phyloP scores from a whole-genome alignment of 768 basidiomycete species.

The Lyophyllum semitale region DNA sequence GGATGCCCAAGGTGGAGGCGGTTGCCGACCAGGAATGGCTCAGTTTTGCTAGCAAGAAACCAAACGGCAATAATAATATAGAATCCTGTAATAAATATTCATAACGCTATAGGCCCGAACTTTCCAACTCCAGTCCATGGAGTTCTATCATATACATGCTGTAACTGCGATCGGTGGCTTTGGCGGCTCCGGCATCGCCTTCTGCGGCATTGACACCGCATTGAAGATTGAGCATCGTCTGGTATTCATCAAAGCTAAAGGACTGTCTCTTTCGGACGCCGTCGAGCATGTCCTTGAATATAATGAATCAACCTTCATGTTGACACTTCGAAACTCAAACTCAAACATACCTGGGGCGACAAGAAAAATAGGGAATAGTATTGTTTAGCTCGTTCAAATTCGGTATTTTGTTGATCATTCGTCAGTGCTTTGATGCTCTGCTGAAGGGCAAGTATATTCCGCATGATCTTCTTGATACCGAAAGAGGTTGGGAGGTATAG shows the following conservation, averaged over 20 bases:
- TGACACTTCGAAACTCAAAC: neutral
- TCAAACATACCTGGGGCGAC: conserved; percentile 65
- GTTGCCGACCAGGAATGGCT: conserved; percentile 37
- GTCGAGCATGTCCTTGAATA: conserved; percentile 72
- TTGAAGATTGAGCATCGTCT: conserved; percentile 85
- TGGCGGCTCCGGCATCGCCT: conserved; percentile 49
- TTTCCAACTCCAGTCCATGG: conserved; percentile 74
- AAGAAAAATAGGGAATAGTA: conserved; percentile 82
- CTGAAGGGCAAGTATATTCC: conserved; percentile 89
- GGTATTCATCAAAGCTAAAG: conserved; percentile 92
- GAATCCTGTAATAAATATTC: neutral
- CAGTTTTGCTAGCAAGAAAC: conserved; percentile 15
- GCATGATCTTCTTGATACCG: conserved; percentile 84
- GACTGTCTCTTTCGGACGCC: conserved; percentile 58
- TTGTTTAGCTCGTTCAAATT: conserved; percentile 73
- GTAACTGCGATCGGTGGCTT: conserved; percentile 70
- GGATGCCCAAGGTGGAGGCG: conserved; percentile 29
- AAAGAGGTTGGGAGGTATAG: conserved; percentile 69
- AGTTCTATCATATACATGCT: conserved; percentile 90
- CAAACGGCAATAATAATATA: conserved; percentile 7
- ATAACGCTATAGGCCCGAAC: conserved; percentile 26
- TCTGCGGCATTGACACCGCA: conserved; percentile 77
- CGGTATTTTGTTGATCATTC: conserved; percentile 57
- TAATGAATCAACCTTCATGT: neutral
- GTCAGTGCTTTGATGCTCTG: conserved; percentile 84